Conservation (phyloP, 2,329 filamentous ascomycete species). For the Cercospora sp. region DNA sequence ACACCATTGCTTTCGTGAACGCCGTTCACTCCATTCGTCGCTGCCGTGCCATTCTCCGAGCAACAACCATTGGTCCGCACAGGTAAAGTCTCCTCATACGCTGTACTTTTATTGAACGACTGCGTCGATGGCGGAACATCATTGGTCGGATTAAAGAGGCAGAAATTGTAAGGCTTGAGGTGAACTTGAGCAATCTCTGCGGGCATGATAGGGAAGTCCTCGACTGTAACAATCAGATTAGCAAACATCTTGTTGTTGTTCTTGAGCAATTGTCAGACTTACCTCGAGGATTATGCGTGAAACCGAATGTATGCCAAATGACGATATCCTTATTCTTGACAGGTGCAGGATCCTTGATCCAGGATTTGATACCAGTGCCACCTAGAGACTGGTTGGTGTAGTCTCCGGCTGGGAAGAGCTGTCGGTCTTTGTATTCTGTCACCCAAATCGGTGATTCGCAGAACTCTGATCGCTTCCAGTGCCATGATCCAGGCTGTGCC, state of each 20-base stretch:
- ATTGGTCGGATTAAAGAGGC: neutral
- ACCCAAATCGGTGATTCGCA: conserved; percentile 61
- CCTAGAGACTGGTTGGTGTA: conserved; percentile 56
- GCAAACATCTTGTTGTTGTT: too few species aligned
- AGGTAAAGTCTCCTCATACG: neutral
- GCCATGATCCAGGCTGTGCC: conserved; percentile 54
- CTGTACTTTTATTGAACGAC: neutral
- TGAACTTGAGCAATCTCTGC: neutral
- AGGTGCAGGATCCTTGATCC: conserved; percentile 45
- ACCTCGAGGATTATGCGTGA: conserved; percentile 48
- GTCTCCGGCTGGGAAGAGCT: conserved; percentile 60
- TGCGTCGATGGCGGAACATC: neutral
- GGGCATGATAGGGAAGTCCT: neutral
- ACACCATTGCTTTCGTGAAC: neutral
- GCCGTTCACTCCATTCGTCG: neutral
- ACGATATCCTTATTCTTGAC: conserved; percentile 58
- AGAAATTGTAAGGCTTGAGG: neutral
- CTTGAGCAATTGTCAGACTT: too few species aligned
- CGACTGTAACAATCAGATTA: too few species aligned
- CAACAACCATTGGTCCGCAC: neutral
- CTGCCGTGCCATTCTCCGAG: neutral
- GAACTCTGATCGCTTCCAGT: conserved; percentile 60
- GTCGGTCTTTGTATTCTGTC: conserved; percentile 57
- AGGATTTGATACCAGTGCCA: conserved; percentile 45
- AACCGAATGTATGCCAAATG: conserved; percentile 58